Evolutionary conservation across 2,329 filamentous ascomycete genomes (phyloP).

Genomic region (Botrytis galanthina): DNA sequence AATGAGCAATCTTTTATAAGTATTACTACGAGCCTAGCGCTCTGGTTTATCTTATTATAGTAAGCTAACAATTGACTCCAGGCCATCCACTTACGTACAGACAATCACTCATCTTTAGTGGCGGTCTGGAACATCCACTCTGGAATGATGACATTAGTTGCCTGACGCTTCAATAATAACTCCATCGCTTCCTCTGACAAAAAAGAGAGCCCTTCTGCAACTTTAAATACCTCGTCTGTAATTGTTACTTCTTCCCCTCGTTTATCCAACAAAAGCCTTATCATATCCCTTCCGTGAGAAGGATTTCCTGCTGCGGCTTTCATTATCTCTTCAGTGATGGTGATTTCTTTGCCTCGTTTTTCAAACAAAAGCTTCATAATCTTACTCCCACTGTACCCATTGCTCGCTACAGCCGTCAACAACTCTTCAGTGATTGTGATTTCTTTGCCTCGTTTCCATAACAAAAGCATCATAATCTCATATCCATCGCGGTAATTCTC

Average conservation of each 20-base stretch:
- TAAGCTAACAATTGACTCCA: too few relatives aligned
- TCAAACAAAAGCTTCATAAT: background rate
- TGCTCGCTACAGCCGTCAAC: background rate
- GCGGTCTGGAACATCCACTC: background rate
- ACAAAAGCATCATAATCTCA: too few relatives aligned
- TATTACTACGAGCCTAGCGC: background rate
- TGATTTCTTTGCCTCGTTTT: background rate
- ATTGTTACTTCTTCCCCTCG: background rate
- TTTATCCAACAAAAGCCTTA: too few relatives aligned
- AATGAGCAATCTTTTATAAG: background rate
- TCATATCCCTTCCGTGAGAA: accelerated
- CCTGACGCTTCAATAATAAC: background rate
- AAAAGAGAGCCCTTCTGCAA: too few relatives aligned
- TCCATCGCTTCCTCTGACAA: background rate
- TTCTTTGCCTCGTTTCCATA: too few relatives aligned
- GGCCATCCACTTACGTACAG: background rate
- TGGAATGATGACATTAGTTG: background rate
- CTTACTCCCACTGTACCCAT: accelerated
- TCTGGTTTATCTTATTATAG: too few relatives aligned
- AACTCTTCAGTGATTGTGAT: background rate
- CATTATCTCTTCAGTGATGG: accelerated
- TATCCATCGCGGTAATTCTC: too few relatives aligned
- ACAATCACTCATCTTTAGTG: too few relatives aligned
- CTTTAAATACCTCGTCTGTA: background rate
- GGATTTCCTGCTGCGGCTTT: background rate